Evolutionary conservation across 2,329 filamentous ascomycete genomes (phyloP), one percentile per base, ranked within the genome.

Genomic region (Diaporthe vaccinii): DNA sequence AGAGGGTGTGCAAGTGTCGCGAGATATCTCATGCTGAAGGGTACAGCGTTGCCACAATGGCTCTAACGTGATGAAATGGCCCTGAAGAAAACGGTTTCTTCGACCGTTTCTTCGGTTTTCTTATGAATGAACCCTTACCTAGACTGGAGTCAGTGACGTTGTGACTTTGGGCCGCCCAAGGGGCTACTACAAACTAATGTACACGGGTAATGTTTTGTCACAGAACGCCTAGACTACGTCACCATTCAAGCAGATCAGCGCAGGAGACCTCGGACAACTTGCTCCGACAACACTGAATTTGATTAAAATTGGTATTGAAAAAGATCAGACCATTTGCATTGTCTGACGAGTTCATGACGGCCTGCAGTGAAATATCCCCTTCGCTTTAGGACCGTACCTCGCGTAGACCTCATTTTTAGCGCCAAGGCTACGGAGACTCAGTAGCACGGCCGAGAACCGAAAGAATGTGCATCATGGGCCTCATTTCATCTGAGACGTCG

Each of bases 1-100:
- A 55, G 49, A 14, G 44, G 39, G 8, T 36, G 46, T 9, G 36
- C 58, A n/a, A 65, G 14, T 22, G 34, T 65, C 44, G 71, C n/a
- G 10, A 73, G 25, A n/a, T 57, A 57, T 73, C 71, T 73, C 71
- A 73, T 73, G 17, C 44, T 73, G 68, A 53, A 69, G 14, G 31
- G 10, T 28, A 14, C 34, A 31, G 6, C 22, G 22, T 28, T 28
- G 34, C 49, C 49, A 41, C 14, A 22, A 34, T 28, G 25, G n/a
- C 34, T 22, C 22, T 22, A 49, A 28, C 46, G 4, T 15, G 12
- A 22, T 34, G 49, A 28, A 28, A 39, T 2, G 44, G 8, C 0
- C 61, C 31, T 7, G n/a, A 20, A 25, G 15, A 53, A 17, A 14
- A 28, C 14, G 22, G 8, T 25, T 20, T 3, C 46, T 28, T 31